Evolutionary conservation across 768 basidiomycete species (phyloP).

Genomic region (Pleurotus platypus): DNA sequence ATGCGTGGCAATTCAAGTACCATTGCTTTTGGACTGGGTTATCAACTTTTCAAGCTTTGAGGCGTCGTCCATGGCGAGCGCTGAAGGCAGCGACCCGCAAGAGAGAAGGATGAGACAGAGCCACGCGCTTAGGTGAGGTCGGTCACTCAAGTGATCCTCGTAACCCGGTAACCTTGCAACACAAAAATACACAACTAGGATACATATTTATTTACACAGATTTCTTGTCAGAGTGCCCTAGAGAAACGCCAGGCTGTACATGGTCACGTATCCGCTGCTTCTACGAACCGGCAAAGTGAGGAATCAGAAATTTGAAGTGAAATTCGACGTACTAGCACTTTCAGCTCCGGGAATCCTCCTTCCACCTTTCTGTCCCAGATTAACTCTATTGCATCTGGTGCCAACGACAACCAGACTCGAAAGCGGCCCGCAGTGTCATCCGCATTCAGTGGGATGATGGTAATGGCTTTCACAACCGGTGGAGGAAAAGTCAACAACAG

Average conservation of each 20-base stretch:
- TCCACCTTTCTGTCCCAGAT: constrained; percentile 91
- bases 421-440: constrained; percentile 90
- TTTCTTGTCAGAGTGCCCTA: constrained; percentile 89
- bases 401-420: constrained; percentile 74
- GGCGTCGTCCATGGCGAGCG: constrained; percentile 47
- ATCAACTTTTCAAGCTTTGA: constrained; percentile 56
- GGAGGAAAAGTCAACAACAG: constrained; percentile 88
- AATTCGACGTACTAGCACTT: constrained; percentile 58
- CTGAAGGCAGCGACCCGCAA: constrained; percentile 5
- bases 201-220: not conserved
- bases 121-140: not conserved
- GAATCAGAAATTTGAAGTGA: not conserved
- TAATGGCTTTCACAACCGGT: constrained; percentile 62
- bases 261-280: constrained; percentile 87
- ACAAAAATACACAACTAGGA: not conserved
- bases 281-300: constrained; percentile 31
- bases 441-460: constrained; percentile 68
- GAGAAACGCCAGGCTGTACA: constrained; percentile 73
- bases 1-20: constrained; percentile 27
- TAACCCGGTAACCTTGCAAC: too few relatives aligned
- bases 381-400: constrained; percentile 32
- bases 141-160: not conserved
- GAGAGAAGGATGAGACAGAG: constrained; percentile 5
- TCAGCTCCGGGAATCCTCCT: constrained; percentile 91
- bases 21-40: constrained; percentile 62